These are phyloP conservation scores for Neospora caninum DNA, from an alignment of 169 alveolate species.

Conservation along the genomic window DNA sequence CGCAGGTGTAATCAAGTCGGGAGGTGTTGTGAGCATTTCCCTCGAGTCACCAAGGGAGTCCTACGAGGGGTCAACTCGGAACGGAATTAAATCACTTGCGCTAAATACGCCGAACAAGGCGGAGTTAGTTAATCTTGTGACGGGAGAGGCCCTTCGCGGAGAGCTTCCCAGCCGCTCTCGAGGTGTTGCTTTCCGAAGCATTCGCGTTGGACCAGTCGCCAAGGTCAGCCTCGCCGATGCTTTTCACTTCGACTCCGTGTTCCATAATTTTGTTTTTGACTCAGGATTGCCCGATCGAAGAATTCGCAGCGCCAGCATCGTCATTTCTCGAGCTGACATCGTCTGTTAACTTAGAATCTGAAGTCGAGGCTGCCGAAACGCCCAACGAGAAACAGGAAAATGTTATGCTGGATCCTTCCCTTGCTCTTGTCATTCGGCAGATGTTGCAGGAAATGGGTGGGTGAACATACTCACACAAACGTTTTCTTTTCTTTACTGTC, in stretches of 20 bases:
- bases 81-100: slow-evolving; percentile 76
- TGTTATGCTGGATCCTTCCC: slow-evolving; percentile 23
- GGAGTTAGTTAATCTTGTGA: slow-evolving; percentile 44
- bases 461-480: not conserved
- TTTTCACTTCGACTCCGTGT: slow-evolving; percentile 34
- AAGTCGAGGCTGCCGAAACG: slow-evolving; percentile 11
- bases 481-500: not conserved
- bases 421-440: slow-evolving; percentile 16
- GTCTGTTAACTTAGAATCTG: not conserved
- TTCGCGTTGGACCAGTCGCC: slow-evolving; percentile 73
- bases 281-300: slow-evolving; percentile 64
- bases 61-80: slow-evolving; percentile 84
- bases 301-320: slow-evolving; percentile 24
- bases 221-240: slow-evolving; percentile 58
- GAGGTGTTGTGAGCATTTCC: slow-evolving; percentile 85
- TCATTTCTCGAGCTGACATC: slow-evolving; percentile 47
- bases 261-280: not conserved
- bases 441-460: slow-evolving; percentile 45
- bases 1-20: slow-evolving; percentile 82
- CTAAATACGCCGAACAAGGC: slow-evolving; percentile 49
- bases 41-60: slow-evolving; percentile 85
- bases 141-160: not conserved
- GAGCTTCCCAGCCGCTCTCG: slow-evolving; percentile 48
- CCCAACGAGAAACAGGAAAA: slow-evolving; percentile 58
- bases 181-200: slow-evolving; percentile 66